Percentiles rank a stretch among this genome's conserved stretches.
These are phyloP conservation scores for Zea mays DNA, from an alignment of 176 grass and related monocot species.

Conservation along the genomic window DNA sequence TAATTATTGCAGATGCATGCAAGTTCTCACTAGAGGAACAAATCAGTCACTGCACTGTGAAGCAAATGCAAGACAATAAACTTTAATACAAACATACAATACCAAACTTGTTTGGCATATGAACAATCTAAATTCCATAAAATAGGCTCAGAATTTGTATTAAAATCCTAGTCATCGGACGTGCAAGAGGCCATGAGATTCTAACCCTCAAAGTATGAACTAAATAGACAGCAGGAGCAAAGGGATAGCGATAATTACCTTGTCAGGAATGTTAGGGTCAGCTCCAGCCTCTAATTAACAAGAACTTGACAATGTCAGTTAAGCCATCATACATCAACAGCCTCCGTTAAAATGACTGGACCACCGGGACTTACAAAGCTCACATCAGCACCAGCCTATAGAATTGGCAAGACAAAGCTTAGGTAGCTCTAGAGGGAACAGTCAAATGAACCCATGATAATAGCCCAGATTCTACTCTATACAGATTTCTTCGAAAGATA, in stretches of 20 bases:
- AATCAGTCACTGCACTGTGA: background rate
- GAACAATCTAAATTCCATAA: background rate
- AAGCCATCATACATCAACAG: constrained; percentile 15
- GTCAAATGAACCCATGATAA: background rate
- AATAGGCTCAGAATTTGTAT: background rate
- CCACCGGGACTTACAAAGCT: constrained; percentile 19
- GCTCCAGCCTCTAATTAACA: constrained; percentile 53
- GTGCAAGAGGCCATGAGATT: background rate
- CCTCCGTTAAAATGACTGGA: constrained; percentile 17
- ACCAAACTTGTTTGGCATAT: background rate
- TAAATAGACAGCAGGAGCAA: background rate
- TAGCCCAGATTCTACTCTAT: background rate
- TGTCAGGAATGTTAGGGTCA: constrained; percentile 41
- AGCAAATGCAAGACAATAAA: background rate
- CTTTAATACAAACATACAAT: background rate
- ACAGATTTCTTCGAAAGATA: background rate
- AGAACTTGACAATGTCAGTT: constrained; percentile 37
- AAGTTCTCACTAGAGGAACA: background rate
- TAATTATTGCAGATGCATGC: background rate
- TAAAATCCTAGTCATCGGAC: too few species aligned
- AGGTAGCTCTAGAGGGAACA: background rate
- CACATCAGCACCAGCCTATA: constrained; percentile 54
- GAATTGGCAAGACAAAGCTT: background rate
- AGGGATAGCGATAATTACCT: constrained; percentile 21
- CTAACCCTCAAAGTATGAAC: background rate